A percentile compares a stretch with the other conserved stretches of the same genome.
Conservation (phyloP, 441 rosid species). For the Daphne laureola region DNA sequence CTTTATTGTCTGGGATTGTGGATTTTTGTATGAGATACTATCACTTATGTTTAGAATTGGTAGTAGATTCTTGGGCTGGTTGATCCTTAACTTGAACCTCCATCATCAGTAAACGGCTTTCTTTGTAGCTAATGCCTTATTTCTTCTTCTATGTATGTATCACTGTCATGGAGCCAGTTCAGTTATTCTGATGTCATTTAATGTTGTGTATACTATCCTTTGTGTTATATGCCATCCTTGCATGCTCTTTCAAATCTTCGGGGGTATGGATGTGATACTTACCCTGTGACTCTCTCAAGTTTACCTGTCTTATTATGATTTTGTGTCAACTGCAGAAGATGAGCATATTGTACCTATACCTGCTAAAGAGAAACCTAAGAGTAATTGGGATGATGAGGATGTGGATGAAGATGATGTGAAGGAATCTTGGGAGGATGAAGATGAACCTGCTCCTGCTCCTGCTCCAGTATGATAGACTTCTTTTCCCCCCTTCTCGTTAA, state of each 20-base stretch:
- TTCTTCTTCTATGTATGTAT: too few relatives aligned
- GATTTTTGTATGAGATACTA: too few relatives aligned
- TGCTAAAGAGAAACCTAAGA: slow-evolving; percentile 43
- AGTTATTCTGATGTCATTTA: neutral
- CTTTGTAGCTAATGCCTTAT: too few relatives aligned
- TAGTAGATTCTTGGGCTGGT: too few relatives aligned
- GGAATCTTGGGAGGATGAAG: slow-evolving; percentile 98
- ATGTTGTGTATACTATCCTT: neutral
- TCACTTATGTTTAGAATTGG: too few relatives aligned
- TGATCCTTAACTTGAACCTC: too few relatives aligned
- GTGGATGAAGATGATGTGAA: slow-evolving; percentile 71
- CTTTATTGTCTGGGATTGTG: too few relatives aligned
- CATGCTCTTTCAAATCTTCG: too few relatives aligned
- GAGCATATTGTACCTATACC: slow-evolving; percentile 49
- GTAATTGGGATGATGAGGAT: slow-evolving; percentile 89
- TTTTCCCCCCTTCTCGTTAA: too few relatives aligned
- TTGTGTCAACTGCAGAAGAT: slow-evolving; percentile 42
- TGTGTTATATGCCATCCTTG: neutral
- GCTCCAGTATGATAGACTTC: slow-evolving; percentile 29
- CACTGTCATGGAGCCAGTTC: too few relatives aligned
- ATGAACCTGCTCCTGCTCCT: slow-evolving; percentile 48
- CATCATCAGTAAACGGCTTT: too few relatives aligned
- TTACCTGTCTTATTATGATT: neutral
- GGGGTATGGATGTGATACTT: too few relatives aligned
- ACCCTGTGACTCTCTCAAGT: neutral